Evolutionary conservation across 2,329 filamentous ascomycete genomes (phyloP).

Genomic region (Phyllosticta ampelicida): DNA sequence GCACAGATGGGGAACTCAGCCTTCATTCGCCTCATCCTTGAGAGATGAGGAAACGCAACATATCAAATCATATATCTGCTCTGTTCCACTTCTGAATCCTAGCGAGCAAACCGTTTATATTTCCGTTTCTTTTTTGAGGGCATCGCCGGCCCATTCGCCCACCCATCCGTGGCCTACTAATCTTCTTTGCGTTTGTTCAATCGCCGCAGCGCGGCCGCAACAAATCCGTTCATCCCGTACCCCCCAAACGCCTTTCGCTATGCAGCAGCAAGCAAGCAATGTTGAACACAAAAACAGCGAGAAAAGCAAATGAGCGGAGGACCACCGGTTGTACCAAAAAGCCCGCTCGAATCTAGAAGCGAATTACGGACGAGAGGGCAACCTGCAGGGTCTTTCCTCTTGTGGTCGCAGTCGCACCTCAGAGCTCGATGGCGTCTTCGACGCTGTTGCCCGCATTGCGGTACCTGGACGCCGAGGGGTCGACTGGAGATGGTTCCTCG

Average conservation of each 20-base stretch:
- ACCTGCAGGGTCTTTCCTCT: not conserved
- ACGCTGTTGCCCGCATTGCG: slow-evolving; percentile 5
- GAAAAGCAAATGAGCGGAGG: not conserved
- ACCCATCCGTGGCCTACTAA: too few relatives aligned
- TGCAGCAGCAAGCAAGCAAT: not conserved
- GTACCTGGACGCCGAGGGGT: not conserved
- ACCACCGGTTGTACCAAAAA: not conserved
- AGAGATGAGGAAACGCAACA: too few relatives aligned
- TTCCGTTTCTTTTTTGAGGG: too few relatives aligned
- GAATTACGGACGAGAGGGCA: not conserved
- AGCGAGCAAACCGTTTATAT: too few relatives aligned
- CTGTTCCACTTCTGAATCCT: too few relatives aligned
- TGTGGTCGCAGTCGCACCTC: not conserved
- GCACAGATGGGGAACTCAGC: too few relatives aligned
- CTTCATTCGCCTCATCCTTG: too few relatives aligned
- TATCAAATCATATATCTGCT: too few relatives aligned
- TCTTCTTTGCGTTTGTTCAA: too few relatives aligned
- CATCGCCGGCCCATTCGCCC: too few relatives aligned
- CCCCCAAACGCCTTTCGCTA: not conserved
- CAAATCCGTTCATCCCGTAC: not conserved
- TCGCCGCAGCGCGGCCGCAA: too few relatives aligned
- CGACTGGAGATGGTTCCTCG: not conserved
- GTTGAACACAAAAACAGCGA: not conserved
- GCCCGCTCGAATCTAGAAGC: not conserved
- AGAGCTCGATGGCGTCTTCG: slow-evolving; percentile 10